A percentile compares a stretch with the other conserved stretches of the same genome.
phyloP scores from a whole-genome alignment of 768 basidiomycete genomes.

The Lentinula edodes region DNA sequence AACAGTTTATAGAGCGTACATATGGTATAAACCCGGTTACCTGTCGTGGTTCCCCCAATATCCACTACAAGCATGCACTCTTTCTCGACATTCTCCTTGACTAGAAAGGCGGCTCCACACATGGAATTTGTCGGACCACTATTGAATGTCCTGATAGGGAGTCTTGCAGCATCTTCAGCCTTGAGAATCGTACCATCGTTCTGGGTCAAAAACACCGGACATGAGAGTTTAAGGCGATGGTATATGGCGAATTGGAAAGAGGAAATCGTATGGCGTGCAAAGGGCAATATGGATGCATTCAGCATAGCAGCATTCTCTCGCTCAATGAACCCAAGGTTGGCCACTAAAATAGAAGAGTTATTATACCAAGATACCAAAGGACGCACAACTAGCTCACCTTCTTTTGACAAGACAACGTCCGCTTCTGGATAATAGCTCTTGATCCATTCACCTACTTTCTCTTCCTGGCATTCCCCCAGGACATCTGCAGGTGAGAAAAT shows the following conservation, averaged over 20 bases:
- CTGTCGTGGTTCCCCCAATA: slow-evolving; percentile 47
- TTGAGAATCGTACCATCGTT: slow-evolving; percentile 46
- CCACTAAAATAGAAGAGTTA: slow-evolving; percentile 24
- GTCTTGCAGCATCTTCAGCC: slow-evolving; percentile 35
- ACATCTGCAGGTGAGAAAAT: slow-evolving; percentile 45
- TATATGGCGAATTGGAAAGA: slow-evolving; percentile 43
- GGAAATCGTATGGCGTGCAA: slow-evolving; percentile 42
- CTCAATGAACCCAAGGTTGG: slow-evolving; percentile 46
- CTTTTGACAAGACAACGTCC: slow-evolving; percentile 39
- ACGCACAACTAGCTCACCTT: slow-evolving; percentile 15
- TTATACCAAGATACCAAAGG: not conserved
- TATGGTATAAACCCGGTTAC: not conserved
- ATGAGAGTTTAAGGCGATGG: slow-evolving; percentile 29
- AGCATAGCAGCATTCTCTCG: slow-evolving; percentile 58
- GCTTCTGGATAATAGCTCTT: slow-evolving; percentile 27
- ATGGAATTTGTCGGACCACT: slow-evolving; percentile 59
- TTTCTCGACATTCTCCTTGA: slow-evolving; percentile 27
- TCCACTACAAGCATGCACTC: slow-evolving; percentile 45
- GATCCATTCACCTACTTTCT: slow-evolving; percentile 37
- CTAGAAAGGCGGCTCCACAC: slow-evolving; percentile 52
- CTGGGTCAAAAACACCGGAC: slow-evolving; percentile 44
- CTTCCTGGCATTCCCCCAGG: slow-evolving; percentile 37
- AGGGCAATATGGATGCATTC: slow-evolving; percentile 52
- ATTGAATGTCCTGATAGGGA: slow-evolving; percentile 54
- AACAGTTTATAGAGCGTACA: not conserved